Evolutionary conservation across 2,329 filamentous ascomycete species (phyloP), one percentile per base, ranked within the genome.

Genomic region (Colletotrichum tropicicola): DNA sequence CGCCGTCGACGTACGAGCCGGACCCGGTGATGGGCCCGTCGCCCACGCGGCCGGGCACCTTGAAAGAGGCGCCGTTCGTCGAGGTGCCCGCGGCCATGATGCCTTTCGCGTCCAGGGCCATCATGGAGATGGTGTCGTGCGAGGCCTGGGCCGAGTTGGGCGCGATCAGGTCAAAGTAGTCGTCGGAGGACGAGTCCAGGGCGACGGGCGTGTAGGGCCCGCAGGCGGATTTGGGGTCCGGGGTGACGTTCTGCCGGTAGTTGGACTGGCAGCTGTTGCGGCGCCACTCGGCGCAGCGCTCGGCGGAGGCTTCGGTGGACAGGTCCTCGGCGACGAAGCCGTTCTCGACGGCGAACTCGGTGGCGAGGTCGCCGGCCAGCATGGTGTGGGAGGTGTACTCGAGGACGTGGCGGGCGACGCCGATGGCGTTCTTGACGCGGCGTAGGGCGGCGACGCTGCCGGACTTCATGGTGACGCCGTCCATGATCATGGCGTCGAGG

Each of bases 401-500:
- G 0, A 87, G 75, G 28, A 87, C 84, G 39, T 76, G 77, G 1
- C 84, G 75, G 4, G 85, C 85, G 1, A 86, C 84, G 17, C 78
- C 76, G 10, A 86, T 77, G 43, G 84, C 85, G 65, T 84, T 75
- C 39, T 74, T 77, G 19, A 87, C 73, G 37, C 84, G 78, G 5
- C 84, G 79, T 19, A 87, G 73, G 0, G 77, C 82, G 0, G 83
- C 85, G 5, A 87, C 85, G 5, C 84, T 83, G 43, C 85, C 85
- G 1, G 80, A 78, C 15, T 85, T 84, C 75, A 87, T 79, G n/a
- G 78, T 83, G 0, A 73, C 74, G 27, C 85, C 85, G 70, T 87
- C 85, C 80, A 87, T 87, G 72, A 87, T 80, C 77, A 87, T 79
- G n/a, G 85, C 85, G 73, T 87, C 85, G 13, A 87, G 82, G 0